Base-by-base conservation (phyloP, 225 moss, liverwort and hornwort species). In the Polytrichum formosum region DNA sequence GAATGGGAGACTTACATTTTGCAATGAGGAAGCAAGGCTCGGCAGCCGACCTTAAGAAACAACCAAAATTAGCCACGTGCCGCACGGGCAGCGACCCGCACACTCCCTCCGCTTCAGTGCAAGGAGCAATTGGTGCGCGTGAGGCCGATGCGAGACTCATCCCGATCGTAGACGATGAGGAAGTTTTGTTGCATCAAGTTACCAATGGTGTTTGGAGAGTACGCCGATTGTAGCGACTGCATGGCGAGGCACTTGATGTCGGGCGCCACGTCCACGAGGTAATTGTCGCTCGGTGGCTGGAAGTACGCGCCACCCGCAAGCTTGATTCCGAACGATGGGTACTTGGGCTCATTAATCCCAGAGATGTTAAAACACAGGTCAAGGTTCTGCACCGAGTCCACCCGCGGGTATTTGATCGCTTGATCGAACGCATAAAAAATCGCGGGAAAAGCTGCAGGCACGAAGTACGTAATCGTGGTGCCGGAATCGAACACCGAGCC, bases 131-230 rank as follows among this genome's bases (percentile, higher is more conserved):
- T 75, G 54, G 90, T 87, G 0, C 82, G 93, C 18, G 91, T 82
- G 54, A 94, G 91, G 26, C 89, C 88, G n/a, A 94, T 79, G 31
- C 82, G 80, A 58, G 19, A 22, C 29, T 56, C 63, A 6, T 86
- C 84, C 13, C 90, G 88, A 60, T 94, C 88, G 30, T 91, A 91
- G 28, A 88, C 80, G 69, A 94, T 82, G 55, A 91, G 84, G 62
- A 84, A 94, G 61, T 94, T 91, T 58, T 94, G 93, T 69, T 94
- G 93, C 70, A 90, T 54, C 72, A 94, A 63, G 68, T 94, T 94
- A 18, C 93, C 93, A 8, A 94, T 72, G 0, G 91, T 86, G 28
- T 84, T 90, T 16, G 86, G 90, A 0, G 87, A 87, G 13, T 75
- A 81, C 4, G 75, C 13, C 6, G 84, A 74, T 16, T 63, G 2